Percentiles rank a stretch among this genome's conserved stretches.
phyloP scores from a whole-genome alignment of 2,329 filamentous ascomycete species.

The Phaeoacremonium minimum region DNA sequence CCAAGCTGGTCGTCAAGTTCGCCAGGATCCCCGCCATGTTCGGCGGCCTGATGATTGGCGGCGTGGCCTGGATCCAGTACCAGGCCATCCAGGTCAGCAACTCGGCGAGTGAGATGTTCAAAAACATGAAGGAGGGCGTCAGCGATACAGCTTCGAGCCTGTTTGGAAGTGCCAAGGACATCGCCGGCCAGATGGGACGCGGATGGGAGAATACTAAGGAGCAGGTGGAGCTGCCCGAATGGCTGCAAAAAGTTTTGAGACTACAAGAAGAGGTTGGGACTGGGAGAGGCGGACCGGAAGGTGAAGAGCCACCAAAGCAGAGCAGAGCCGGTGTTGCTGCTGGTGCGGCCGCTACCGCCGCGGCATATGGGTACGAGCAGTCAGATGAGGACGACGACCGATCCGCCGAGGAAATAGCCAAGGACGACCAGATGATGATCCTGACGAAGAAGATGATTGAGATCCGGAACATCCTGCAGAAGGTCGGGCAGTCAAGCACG shows the following conservation, averaged over 20 bases:
- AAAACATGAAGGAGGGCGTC: slow-evolving; percentile 67
- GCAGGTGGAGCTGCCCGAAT: slow-evolving; percentile 64
- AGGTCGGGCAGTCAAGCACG: slow-evolving; percentile 84
- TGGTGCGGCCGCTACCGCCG: slow-evolving; percentile 67
- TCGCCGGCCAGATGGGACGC: slow-evolving; percentile 72
- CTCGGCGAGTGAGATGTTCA: slow-evolving; percentile 73
- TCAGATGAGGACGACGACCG: slow-evolving; percentile 61
- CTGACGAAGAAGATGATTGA: slow-evolving; percentile 99
- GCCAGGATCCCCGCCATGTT: slow-evolving; percentile 85
- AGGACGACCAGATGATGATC: slow-evolving; percentile 99
- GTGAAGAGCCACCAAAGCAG: slow-evolving; percentile 51
- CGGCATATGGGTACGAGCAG: slow-evolving; percentile 74
- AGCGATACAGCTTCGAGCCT: slow-evolving; percentile 63
- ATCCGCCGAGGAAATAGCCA: slow-evolving; percentile 61
- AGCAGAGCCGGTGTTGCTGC: slow-evolving; percentile 53
- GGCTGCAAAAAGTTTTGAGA: slow-evolving; percentile 71
- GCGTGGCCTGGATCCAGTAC: slow-evolving; percentile 90
- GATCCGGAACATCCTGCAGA: slow-evolving; percentile 86
- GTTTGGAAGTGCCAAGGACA: slow-evolving; percentile 67
- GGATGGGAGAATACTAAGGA: slow-evolving; percentile 86
- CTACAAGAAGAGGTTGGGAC: slow-evolving; percentile 56
- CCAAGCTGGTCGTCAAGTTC: slow-evolving; percentile 88
- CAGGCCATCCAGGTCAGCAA: slow-evolving; percentile 82
- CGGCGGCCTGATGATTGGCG: slow-evolving; percentile 81
- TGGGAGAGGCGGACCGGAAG: slow-evolving; percentile 43